Conservation (phyloP, 305 asterid genomes). For the Caryopteris hybrid region DNA sequence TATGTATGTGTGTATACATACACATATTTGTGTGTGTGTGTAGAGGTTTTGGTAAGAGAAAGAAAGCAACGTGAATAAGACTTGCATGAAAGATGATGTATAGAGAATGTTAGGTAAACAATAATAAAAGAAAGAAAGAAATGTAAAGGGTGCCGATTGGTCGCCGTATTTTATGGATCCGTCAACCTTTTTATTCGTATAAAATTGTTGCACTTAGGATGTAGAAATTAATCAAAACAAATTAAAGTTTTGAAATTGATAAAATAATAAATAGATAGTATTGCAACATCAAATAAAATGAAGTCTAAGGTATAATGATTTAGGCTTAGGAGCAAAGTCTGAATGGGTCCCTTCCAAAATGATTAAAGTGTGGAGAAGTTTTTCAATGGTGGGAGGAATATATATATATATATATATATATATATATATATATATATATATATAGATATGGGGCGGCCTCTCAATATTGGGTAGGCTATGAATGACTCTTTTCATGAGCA, state of each 20-base stretch:
- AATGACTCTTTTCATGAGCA: constrained; percentile 2
- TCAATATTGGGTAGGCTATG: constrained; percentile 24
- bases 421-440: too few relatives aligned
- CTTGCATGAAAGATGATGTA: constrained; percentile 43
- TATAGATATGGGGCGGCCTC: constrained; percentile 35
- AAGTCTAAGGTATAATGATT: constrained; percentile 67
- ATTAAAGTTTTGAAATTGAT: too few relatives aligned
- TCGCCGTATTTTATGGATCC: constrained; percentile 43
- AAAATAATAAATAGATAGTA: constrained; percentile 14
- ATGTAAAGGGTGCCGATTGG: constrained; percentile 26
- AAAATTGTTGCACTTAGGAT: background rate
- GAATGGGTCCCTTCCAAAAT: constrained; percentile 47
- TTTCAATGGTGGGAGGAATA: constrained; percentile 51
- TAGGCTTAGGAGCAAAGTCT: constrained; percentile 66
- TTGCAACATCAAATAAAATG: constrained; percentile 19
- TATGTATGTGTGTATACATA: background rate
- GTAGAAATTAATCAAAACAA: background rate
- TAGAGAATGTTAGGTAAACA: constrained; percentile 25
- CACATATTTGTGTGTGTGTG: background rate
- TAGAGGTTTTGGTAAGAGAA: constrained; percentile 10
- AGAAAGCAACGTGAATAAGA: constrained; percentile 44
- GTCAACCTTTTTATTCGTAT: constrained; percentile 21
- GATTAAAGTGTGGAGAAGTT: constrained; percentile 46
- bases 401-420: too few relatives aligned
- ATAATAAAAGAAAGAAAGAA: background rate